These are phyloP conservation scores for Achaetomiella virescens DNA, from an alignment of 495 filamentous ascomycete species.

Conservation along the genomic window DNA sequence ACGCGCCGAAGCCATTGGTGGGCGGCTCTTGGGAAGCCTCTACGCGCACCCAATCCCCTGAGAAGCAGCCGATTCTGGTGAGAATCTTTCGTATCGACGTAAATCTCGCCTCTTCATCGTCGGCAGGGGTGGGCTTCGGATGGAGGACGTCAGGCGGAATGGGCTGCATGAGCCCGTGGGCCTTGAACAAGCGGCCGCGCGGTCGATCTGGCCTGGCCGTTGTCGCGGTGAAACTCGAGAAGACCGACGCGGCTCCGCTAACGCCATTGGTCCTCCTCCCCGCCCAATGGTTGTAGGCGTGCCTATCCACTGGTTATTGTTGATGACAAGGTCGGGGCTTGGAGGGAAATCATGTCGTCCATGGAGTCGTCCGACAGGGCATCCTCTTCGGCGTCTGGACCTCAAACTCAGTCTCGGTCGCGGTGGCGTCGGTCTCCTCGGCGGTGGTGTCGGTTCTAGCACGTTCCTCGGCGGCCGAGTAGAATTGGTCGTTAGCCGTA, in stretches of 20 bases:
- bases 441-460: constrained; percentile 36
- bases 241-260: constrained; percentile 75
- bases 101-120: constrained; percentile 87
- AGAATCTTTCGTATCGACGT: constrained; percentile 80
- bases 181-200: constrained; percentile 60
- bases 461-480: constrained; percentile 75
- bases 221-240: constrained; percentile 72
- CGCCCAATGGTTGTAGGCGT: constrained; percentile 62
- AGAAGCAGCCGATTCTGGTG: constrained; percentile 88
- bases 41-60: constrained; percentile 93
- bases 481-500: constrained; percentile 82
- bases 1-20: constrained; percentile 50
- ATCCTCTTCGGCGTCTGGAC: constrained; percentile 52
- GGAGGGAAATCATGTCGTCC: constrained; percentile 78
- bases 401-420: constrained; percentile 53
- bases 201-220: constrained; percentile 63
- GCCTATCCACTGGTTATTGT: constrained; percentile 58
- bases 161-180: constrained; percentile 63
- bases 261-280: constrained; percentile 58
- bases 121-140: constrained; percentile 65
- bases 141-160: constrained; percentile 76
- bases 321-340: constrained; percentile 67
- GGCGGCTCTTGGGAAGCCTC: constrained; percentile 65
- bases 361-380: constrained; percentile 69
- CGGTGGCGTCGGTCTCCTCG: constrained; percentile 37